phyloP scores from a whole-genome alignment of 768 basidiomycete genomes.

The Clitopilus hobsonii region DNA sequence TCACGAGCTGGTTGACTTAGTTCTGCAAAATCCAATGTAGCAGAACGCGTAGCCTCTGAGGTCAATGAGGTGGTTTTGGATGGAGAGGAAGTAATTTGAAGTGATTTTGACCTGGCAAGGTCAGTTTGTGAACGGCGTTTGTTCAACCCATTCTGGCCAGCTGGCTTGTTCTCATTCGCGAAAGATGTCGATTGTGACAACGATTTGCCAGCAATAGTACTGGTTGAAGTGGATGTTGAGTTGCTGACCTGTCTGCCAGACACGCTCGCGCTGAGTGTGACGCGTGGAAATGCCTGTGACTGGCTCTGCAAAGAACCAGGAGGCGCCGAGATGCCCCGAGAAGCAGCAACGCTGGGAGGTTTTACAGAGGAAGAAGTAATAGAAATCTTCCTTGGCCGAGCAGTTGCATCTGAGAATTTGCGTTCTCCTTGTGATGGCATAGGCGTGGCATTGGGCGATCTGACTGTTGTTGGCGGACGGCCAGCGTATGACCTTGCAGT shows the following conservation, averaged over 20 bases:
- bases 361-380: constrained; percentile 24
- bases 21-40: not conserved
- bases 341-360: constrained; percentile 19
- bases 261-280: not conserved
- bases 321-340: constrained; percentile 36
- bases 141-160: not conserved
- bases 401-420: constrained; percentile 4
- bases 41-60: not conserved
- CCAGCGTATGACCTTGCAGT: constrained; percentile 40
- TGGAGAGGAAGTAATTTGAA: not conserved
- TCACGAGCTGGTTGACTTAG: not conserved
- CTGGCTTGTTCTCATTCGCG: not conserved
- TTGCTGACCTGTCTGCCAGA: not conserved
- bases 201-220: constrained; percentile 11
- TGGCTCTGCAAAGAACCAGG: not conserved
- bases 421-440: constrained; percentile 27
- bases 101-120: not conserved
- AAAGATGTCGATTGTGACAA: not conserved
- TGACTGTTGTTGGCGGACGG: constrained; percentile 34
- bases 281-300: constrained; percentile 8
- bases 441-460: constrained; percentile 51
- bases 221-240: constrained; percentile 2
- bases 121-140: not conserved
- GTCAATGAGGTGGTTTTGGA: not conserved
- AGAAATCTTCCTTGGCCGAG: constrained; percentile 19